Conservation (phyloP, 176 grass and related monocot genomes). For the Chrysopogon serrulatus region DNA sequence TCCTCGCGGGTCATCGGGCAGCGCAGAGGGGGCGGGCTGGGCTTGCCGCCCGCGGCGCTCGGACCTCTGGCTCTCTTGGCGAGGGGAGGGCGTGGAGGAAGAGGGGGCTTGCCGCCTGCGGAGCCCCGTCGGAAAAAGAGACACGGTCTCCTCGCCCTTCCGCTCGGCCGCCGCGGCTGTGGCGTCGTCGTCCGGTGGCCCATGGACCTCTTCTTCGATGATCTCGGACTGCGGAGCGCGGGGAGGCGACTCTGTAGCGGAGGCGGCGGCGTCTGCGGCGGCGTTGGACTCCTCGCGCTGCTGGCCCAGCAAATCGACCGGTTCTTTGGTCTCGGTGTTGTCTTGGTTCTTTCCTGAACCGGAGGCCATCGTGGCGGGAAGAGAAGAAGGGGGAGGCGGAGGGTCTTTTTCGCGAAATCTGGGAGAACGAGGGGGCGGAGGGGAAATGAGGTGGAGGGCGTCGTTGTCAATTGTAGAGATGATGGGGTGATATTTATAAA, state of each 20-base stretch:
- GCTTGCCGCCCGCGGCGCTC: neutral
- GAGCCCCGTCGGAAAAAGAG: neutral
- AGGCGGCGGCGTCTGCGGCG: neutral
- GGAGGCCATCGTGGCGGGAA: slow-evolving; percentile 23
- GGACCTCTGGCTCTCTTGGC: neutral
- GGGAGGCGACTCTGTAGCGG: neutral
- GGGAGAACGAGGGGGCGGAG: neutral
- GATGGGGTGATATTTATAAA: neutral
- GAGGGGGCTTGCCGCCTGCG: neutral
- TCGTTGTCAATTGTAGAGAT: neutral
- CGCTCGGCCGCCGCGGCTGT: neutral
- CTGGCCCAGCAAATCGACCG: neutral
- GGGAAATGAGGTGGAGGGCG: neutral
- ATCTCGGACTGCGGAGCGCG: neutral
- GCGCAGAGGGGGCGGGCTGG: too few species aligned
- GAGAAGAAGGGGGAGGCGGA: neutral
- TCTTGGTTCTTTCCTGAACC: neutral
- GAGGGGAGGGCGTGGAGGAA: neutral
- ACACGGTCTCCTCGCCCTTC: neutral
- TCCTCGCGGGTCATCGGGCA: neutral
- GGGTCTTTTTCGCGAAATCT: neutral
- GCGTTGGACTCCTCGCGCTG: neutral
- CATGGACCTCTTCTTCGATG: neutral
- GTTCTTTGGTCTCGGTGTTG: neutral
- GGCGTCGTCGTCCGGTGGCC: neutral